Evolutionary conservation across 805 yeast genomes (phyloP).

Genomic region (Barnettozyma sucrosica): DNA sequence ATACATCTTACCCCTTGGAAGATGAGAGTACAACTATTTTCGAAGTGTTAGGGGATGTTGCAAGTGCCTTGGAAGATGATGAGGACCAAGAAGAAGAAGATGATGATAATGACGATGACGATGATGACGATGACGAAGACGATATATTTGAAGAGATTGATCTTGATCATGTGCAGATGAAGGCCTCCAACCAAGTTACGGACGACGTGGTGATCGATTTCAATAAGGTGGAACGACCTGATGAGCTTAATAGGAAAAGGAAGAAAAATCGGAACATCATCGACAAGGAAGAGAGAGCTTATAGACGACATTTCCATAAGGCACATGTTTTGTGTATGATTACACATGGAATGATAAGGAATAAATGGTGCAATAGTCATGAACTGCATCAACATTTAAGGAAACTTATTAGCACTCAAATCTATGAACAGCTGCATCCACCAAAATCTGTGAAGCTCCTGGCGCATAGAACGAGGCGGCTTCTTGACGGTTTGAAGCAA

Average conservation of each 20-base stretch:
- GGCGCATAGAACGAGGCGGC: constrained; percentile 48
- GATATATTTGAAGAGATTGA: constrained; percentile 25
- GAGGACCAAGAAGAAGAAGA: constrained; percentile 16
- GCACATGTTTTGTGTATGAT: constrained; percentile 52
- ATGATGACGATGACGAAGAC: constrained; percentile 25
- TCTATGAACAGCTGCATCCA: constrained; percentile 45
- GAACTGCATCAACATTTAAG: constrained; percentile 36
- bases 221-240: constrained; percentile 16
- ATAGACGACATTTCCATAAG: constrained; percentile 53
- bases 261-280: constrained; percentile 31
- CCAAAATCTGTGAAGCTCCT: constrained; percentile 32
- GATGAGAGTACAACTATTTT: background rate
- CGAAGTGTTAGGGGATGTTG: constrained; percentile 1
- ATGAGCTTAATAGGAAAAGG: constrained; percentile 18
- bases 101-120: constrained; percentile 32
- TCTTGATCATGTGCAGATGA: constrained; percentile 16
- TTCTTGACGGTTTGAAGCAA: constrained; percentile 72
- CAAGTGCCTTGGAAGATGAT: constrained; percentile 25
- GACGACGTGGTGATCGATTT: constrained; percentile 15
- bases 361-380: constrained; percentile 63
- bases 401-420: constrained; percentile 41
- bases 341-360: constrained; percentile 62
- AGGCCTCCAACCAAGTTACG: constrained; percentile 15
- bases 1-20: background rate
- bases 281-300: constrained; percentile 47